phyloP scores from a whole-genome alignment of 139 green algal species.

The Chlamydomonas sp. region DNA sequence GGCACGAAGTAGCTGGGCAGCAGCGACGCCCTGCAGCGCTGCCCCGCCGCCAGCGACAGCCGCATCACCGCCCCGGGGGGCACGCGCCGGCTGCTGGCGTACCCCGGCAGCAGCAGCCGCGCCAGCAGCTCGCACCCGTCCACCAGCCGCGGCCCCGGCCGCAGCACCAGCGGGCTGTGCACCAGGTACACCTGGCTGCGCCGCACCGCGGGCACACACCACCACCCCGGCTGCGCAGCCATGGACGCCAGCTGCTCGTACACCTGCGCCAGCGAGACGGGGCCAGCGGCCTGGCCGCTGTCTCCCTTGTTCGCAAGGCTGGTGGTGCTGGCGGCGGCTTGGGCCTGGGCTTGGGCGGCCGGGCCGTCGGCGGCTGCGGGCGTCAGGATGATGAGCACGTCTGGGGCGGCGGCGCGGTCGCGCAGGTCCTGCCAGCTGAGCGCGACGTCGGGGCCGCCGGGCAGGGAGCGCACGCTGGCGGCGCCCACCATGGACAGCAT shows the following conservation, averaged over 20 bases:
- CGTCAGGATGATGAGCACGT: constrained; percentile 77
- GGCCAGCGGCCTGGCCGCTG: constrained; percentile 4
- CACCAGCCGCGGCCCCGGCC: constrained; percentile 83
- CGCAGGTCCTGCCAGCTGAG: constrained; percentile 61
- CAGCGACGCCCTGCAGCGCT: constrained; percentile 78
- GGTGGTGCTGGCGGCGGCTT: not conserved
- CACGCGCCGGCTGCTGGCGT: constrained; percentile 2
- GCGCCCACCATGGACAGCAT: constrained; percentile 67
- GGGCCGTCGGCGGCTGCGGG: not conserved
- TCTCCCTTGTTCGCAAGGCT: not conserved
- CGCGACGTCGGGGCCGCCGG: constrained; percentile 51
- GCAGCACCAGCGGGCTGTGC: constrained; percentile 67
- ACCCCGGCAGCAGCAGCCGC: constrained; percentile 72
- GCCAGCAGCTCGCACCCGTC: constrained; percentile 88
- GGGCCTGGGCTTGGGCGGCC: not conserved
- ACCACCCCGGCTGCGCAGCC: constrained; percentile 86
- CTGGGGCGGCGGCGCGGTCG: constrained; percentile 56
- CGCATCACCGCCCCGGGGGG: constrained; percentile 64
- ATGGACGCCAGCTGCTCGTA: constrained; percentile 63
- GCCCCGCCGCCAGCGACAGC: constrained; percentile 78
- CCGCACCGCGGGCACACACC: constrained; percentile 86
- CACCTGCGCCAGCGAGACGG: not conserved
- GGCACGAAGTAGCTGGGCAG: constrained; percentile 78
- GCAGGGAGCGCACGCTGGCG: not conserved
- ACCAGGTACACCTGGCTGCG: constrained; percentile 79